Conservation (phyloP, 257 asterid genomes). For the Ilex aquifolium region DNA sequence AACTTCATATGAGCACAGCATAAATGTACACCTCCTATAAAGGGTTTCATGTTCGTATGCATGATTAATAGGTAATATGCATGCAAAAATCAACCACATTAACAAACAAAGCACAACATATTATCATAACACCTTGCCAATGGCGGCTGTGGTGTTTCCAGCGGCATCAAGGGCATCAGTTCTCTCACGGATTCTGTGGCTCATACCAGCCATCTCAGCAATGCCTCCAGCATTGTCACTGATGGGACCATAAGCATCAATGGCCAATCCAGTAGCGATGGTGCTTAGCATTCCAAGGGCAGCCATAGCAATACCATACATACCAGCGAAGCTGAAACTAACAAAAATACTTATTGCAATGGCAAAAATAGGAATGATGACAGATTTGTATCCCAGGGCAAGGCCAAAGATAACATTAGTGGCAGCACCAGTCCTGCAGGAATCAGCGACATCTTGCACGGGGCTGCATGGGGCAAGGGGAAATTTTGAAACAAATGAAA, state of each 20-base stretch:
- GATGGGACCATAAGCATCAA: conserved; percentile 96
- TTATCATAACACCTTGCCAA: conserved; percentile 57
- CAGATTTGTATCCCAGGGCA: conserved; percentile 91
- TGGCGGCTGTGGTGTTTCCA: conserved; percentile 94
- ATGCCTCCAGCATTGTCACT: conserved; percentile 96
- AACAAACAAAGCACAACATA: neutral
- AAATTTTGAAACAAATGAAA: conserved; percentile 1
- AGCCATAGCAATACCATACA: conserved; percentile 90
- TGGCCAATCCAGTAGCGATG: conserved; percentile 86
- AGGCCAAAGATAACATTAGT: conserved; percentile 91
- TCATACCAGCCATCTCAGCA: conserved; percentile 98
- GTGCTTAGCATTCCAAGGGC: conserved; percentile 96
- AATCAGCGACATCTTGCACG: conserved; percentile 95
- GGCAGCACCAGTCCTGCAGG: conserved; percentile 97
- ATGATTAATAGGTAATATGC: neutral
- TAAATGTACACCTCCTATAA: no score
- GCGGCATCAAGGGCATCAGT: conserved; percentile 98
- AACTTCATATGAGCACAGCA: no score
- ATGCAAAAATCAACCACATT: neutral
- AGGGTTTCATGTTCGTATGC: no score
- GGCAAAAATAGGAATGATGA: conserved; percentile 83
- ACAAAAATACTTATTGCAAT: conserved; percentile 80
- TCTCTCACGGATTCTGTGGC: conserved; percentile 83
- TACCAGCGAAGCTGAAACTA: conserved; percentile 84
- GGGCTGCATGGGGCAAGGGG: conserved; percentile 23